phyloP scores from a whole-genome alignment of 495 filamentous ascomycete species.

The Xylaria cubensis region DNA sequence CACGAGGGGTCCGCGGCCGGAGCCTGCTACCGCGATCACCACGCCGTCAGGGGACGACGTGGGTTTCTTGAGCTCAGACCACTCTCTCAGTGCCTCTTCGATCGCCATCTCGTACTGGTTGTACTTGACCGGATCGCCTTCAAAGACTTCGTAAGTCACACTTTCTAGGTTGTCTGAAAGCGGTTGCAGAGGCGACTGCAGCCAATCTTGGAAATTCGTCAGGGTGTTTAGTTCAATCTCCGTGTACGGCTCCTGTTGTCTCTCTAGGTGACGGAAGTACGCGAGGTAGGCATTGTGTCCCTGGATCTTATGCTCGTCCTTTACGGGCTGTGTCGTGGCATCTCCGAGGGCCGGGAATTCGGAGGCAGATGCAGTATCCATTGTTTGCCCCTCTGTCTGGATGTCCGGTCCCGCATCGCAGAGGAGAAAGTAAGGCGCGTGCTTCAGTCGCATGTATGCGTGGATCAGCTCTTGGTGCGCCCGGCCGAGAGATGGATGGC shows the following conservation, averaged over 20 bases:
- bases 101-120: conserved; percentile 92
- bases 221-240: conserved; percentile 52
- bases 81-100: conserved; percentile 79
- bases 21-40: conserved; percentile 89
- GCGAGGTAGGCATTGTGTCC: conserved; percentile 66
- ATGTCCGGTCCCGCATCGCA: conserved; percentile 73
- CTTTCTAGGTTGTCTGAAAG: conserved; percentile 96
- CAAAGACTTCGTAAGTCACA: conserved; percentile 98
- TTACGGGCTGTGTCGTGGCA: conserved; percentile 51
- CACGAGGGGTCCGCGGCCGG: conserved; percentile 89
- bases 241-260: conserved; percentile 71
- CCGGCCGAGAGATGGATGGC: conserved; percentile 83
- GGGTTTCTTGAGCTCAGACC: conserved; percentile 71
- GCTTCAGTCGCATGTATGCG: conserved; percentile 82
- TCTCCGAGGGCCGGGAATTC: conserved; percentile 74
- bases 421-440: conserved; percentile 80
- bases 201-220: conserved; percentile 78
- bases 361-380: conserved; percentile 49
- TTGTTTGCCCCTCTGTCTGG: conserved; percentile 34
- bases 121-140: conserved; percentile 98
- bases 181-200: conserved; percentile 93
- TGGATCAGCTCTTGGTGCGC: conserved; percentile 79
- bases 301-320: conserved; percentile 36
- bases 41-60: conserved; percentile 73
- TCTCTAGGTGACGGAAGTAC: conserved; percentile 85